Percentiles rank a stretch among this genome's conserved stretches.
These are phyloP conservation scores for Tuber melanosporum DNA, from an alignment of 495 filamentous ascomycete genomes.

Conservation along the genomic window DNA sequence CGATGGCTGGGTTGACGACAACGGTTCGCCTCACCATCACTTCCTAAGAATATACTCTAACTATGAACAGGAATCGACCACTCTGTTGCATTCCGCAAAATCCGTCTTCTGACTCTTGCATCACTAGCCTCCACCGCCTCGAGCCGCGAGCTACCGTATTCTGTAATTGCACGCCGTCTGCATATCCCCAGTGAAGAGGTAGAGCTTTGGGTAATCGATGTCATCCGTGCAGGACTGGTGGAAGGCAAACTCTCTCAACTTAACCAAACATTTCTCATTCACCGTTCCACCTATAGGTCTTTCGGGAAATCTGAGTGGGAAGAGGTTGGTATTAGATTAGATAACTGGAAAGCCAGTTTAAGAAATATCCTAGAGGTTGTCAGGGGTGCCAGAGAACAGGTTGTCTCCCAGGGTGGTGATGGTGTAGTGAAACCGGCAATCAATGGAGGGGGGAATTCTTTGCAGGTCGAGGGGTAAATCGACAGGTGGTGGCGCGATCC, in stretches of 20 bases:
- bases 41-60: slow-evolving; percentile 3
- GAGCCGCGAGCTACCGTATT: slow-evolving; percentile 78
- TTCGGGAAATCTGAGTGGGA: slow-evolving; percentile 98
- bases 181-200: slow-evolving; percentile 75
- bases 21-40: slow-evolving; percentile 46
- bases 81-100: slow-evolving; percentile 68
- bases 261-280: slow-evolving; percentile 85
- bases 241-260: slow-evolving; percentile 91
- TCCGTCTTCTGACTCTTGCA: slow-evolving; percentile 88
- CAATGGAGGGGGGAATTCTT: slow-evolving; percentile 15
- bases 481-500: not conserved
- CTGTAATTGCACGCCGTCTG: slow-evolving; percentile 69
- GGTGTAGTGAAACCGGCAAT: slow-evolving; percentile 11
- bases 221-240: slow-evolving; percentile 86
- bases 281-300: slow-evolving; percentile 87
- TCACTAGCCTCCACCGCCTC: slow-evolving; percentile 75
- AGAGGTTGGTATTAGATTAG: slow-evolving; percentile 78
- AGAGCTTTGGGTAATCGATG: slow-evolving; percentile 97
- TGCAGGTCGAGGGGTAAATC: slow-evolving; percentile 27
- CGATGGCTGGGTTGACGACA: slow-evolving; percentile 69
- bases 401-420: slow-evolving; percentile 27
- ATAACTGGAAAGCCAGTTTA: slow-evolving; percentile 79
- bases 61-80: slow-evolving; percentile 46
- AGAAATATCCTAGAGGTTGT: slow-evolving; percentile 68
- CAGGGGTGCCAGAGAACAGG: slow-evolving; percentile 61